These are phyloP conservation scores for Rasamsonia emersonii DNA, from an alignment of 2,329 filamentous ascomycete species.

Conservation along the genomic window DNA sequence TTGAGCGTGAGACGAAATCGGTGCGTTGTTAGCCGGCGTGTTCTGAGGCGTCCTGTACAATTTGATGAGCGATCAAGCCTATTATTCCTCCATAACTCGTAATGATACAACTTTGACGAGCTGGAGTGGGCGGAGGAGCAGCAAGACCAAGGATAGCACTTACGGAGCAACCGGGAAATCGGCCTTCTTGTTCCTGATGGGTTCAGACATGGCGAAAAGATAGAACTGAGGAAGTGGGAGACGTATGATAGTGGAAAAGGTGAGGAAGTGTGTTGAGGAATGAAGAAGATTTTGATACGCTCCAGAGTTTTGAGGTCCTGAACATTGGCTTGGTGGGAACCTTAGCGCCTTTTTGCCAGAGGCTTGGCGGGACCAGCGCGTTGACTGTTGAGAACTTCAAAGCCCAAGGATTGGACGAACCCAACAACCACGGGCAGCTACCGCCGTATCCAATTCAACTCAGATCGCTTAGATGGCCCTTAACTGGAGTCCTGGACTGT, in stretches of 20 bases:
- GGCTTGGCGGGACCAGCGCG: slow-evolving; percentile 30
- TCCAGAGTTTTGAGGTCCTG: slow-evolving; percentile 26
- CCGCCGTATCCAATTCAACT: too few relatives aligned
- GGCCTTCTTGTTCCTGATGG: slow-evolving; percentile 58
- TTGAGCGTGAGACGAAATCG: slow-evolving; percentile 94
- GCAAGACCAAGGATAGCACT: slow-evolving; percentile 25
- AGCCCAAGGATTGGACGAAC: too few relatives aligned
- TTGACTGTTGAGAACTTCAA: slow-evolving; percentile 23
- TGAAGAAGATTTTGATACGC: slow-evolving; percentile 31
- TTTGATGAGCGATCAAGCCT: slow-evolving; percentile 8
- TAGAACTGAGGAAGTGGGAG: neutral
- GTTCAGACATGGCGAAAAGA: slow-evolving; percentile 50
- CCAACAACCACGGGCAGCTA: too few relatives aligned
- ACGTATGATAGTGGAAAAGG: slow-evolving; percentile 9
- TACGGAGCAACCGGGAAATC: slow-evolving; percentile 57
- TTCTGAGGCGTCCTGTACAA: slow-evolving; percentile 85
- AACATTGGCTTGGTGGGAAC: slow-evolving; percentile 32
- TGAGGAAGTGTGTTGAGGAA: slow-evolving; percentile 11
- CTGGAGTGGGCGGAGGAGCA: slow-evolving; percentile 7
- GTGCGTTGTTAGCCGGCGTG: slow-evolving; percentile 89
- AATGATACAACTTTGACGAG: neutral
- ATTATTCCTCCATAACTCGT: slow-evolving; percentile 13
- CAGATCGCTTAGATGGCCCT: too few relatives aligned
- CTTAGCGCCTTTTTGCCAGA: slow-evolving; percentile 33
- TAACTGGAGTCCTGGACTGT: too few relatives aligned